These are phyloP conservation scores for Decorospora gaudefroyi DNA, from an alignment of 2,329 filamentous ascomycete genomes.

Conservation along the genomic window DNA sequence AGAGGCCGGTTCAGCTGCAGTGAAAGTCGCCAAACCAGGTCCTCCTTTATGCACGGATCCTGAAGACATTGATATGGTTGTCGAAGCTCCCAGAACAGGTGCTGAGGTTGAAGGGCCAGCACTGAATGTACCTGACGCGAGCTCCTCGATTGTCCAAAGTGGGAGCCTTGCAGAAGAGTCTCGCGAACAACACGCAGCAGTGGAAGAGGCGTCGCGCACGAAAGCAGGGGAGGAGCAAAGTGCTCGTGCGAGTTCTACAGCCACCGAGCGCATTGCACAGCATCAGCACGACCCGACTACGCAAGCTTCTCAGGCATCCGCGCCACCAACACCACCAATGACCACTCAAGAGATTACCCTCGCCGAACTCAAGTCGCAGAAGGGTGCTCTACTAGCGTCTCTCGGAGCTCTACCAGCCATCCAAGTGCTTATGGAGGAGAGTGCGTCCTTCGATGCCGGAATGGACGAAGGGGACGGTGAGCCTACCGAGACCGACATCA, in stretches of 20 bases:
- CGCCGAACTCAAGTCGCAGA: slow-evolving; percentile 52
- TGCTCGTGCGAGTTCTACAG: background rate
- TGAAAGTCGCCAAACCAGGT: background rate
- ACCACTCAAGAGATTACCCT: slow-evolving; percentile 55
- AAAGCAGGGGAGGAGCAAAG: background rate
- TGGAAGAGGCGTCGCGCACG: background rate
- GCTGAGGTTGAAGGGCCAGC: background rate
- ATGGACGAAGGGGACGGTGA: slow-evolving; percentile 24
- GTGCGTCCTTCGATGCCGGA: slow-evolving; percentile 26
- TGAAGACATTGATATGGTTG: background rate
- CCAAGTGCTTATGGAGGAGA: slow-evolving; percentile 42
- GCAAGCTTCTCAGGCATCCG: background rate
- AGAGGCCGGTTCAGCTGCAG: background rate
- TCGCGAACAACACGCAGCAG: background rate
- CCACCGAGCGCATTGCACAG: background rate
- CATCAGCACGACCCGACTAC: background rate
- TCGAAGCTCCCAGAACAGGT: background rate
- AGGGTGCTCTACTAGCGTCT: slow-evolving; percentile 41
- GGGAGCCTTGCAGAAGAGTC: background rate
- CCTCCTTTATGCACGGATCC: background rate
- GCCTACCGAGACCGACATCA: slow-evolving; percentile 38
- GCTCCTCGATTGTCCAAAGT: background rate
- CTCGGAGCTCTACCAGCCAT: slow-evolving; percentile 38
- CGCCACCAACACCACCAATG: slow-evolving; percentile 22
- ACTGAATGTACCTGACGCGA: background rate